Evolutionary conservation across 2,329 filamentous ascomycete genomes (phyloP).

Genomic region (Arthrobotrys conoides): DNA sequence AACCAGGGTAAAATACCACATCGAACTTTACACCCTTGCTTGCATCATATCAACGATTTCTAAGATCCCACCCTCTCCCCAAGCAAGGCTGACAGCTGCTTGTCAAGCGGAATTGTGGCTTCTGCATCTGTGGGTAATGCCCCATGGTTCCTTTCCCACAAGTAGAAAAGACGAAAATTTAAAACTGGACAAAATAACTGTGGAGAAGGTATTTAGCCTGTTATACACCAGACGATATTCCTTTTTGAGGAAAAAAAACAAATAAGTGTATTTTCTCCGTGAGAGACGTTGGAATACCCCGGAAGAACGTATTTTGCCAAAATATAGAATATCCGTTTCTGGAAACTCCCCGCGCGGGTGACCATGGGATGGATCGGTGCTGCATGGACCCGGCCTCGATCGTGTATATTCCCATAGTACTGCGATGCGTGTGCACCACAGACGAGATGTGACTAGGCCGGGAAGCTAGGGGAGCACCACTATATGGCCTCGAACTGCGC

Average conservation of each 20-base stretch:
- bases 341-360: constrained; percentile 1
- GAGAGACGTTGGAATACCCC: background rate
- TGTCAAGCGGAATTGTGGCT: constrained; percentile 12
- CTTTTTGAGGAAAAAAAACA: background rate
- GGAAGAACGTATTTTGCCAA: constrained; percentile 22
- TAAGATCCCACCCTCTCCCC: background rate
- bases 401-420: background rate
- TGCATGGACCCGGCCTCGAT: background rate
- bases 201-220: constrained; percentile 26
- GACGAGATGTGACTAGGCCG: background rate
- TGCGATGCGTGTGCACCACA: background rate
- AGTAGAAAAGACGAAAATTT: background rate
- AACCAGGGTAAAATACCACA: constrained; percentile 10
- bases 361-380: constrained; percentile 16
- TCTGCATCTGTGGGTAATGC: background rate
- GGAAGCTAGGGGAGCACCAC: too few relatives aligned
- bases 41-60: background rate
- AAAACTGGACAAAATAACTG: background rate
- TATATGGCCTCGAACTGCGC: too few relatives aligned
- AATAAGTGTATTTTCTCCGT: background rate
- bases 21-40: background rate
- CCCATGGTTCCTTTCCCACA: constrained; percentile 6
- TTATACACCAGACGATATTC: background rate
- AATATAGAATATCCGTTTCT: constrained; percentile 5
- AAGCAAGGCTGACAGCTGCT: constrained; percentile 11